Percentiles rank a stretch among this genome's conserved stretches.
Evolutionary conservation across 2,329 filamentous ascomycete species (phyloP).

Genomic region (Fusarium nodosum): DNA sequence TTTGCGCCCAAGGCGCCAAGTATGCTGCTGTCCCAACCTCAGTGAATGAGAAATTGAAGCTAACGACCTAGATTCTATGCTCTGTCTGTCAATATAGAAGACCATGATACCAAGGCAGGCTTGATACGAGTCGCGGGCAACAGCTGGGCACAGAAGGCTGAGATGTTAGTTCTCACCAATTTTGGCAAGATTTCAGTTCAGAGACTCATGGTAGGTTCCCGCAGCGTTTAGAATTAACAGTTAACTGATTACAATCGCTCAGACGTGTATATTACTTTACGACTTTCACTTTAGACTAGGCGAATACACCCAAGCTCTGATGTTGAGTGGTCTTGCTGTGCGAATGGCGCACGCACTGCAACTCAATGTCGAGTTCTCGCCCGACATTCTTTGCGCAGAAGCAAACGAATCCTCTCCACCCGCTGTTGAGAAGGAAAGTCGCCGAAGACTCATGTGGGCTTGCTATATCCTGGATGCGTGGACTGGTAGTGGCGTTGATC

Average conservation of each 20-base stretch:
- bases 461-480: constrained; percentile 59
- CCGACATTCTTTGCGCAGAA: constrained; percentile 57
- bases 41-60: background rate
- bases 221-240: background rate
- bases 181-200: constrained; percentile 58
- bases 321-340: constrained; percentile 58
- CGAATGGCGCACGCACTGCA: constrained; percentile 60
- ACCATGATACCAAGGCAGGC: constrained; percentile 49
- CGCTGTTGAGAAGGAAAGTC: constrained; percentile 56
- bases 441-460: constrained; percentile 59
- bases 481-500: constrained; percentile 57
- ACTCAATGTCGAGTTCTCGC: constrained; percentile 56
- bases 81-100: constrained; percentile 50
- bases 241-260: background rate
- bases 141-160: constrained; percentile 56
- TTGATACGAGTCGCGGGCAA: constrained; percentile 55
- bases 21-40: constrained; percentile 38
- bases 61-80: constrained; percentile 54
- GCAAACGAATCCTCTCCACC: constrained; percentile 51
- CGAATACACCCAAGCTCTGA: constrained; percentile 58
- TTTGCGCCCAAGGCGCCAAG: constrained; percentile 58
- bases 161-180: constrained; percentile 54
- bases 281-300: constrained; percentile 58
- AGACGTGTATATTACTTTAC: constrained; percentile 57
- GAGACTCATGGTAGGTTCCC: constrained; percentile 54